Evolutionary conservation across 345 rosid species (phyloP).

Genomic region (Dimocarpus longan): DNA sequence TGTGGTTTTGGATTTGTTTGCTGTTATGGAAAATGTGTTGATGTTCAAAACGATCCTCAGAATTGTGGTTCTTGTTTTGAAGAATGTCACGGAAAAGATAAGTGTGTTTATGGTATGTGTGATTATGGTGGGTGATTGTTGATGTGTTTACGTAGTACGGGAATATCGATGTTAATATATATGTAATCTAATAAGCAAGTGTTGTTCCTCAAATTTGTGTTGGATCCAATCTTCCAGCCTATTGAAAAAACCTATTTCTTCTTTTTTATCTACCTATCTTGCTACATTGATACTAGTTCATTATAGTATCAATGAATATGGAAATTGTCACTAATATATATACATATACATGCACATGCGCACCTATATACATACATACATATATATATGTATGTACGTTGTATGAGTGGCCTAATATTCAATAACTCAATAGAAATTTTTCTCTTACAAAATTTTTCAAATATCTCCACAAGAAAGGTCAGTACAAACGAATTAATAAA

Average conservation of each 20-base stretch:
- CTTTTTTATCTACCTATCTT: neutral
- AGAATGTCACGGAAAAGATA: slow-evolving; percentile 22
- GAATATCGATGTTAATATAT: too few relatives aligned
- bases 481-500: too few relatives aligned
- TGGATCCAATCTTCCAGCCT: neutral
- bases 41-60: slow-evolving; percentile 30
- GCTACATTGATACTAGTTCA: neutral
- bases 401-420: too few relatives aligned
- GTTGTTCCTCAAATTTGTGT: neutral
- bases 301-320: neutral
- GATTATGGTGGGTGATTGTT: slow-evolving; percentile 30
- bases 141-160: too few relatives aligned
- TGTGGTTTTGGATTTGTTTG: slow-evolving; percentile 37
- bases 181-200: neutral
- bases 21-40: slow-evolving; percentile 36
- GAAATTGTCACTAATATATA: neutral
- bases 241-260: neutral
- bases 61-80: slow-evolving; percentile 39
- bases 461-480: too few relatives aligned
- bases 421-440: too few relatives aligned
- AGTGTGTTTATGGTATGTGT: slow-evolving; percentile 34
- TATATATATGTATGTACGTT: too few relatives aligned
- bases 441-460: too few relatives aligned
- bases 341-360: too few relatives aligned
- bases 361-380: too few relatives aligned